Base-by-base conservation (phyloP, 129 eudicot species). In the Escallonia herrerae region DNA sequence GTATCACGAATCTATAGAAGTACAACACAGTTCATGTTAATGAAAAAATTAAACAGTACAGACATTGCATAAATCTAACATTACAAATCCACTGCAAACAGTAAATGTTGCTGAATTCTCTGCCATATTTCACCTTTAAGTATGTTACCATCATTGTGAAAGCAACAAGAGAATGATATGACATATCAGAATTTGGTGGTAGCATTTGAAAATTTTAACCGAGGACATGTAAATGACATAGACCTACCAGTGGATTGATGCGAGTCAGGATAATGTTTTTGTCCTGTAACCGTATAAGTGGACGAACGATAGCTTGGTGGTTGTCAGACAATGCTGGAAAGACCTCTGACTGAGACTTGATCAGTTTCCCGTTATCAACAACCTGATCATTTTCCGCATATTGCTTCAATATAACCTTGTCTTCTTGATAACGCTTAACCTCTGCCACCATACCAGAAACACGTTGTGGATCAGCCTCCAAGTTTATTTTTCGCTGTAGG, bases 381-480 rank as follows among this genome's bases (percentile, higher is more conserved):
- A 94, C 97, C 76, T 87, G 94, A 76, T 94, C 99, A 67, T 69
- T 87, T 51, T 94, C 99, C 15, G 94, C 97, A 73, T 89, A 94
- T 61, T 94, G 97, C 84, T 94, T 94, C 74, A 94, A 70, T 50
- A 94, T 67, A 63, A 63, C 68, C 68, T 77, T 89, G 74, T 94
- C 99, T 64, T 89, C 99, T 63, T 84, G 96, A 74, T 89, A 86
- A 8, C 99, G 86, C 74, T 86, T 94, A 11, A 94, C 72, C 67
- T 94, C 99, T 33, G 90, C 83, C 38, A 77, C 75, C 90, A 94
- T 94, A 43, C 93, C 95, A 47, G 89, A 65, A 59, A 73, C 68
- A 46, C 99, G 99, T 65, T 84, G 95, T 46, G 95, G 87, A 72
- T 94, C 99, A 43, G 78, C 41, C 66, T 94, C 97, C n/a, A 76